phyloP scores from a whole-genome alignment of 371 early-diverging fungal species.

The Mucor sp. region DNA sequence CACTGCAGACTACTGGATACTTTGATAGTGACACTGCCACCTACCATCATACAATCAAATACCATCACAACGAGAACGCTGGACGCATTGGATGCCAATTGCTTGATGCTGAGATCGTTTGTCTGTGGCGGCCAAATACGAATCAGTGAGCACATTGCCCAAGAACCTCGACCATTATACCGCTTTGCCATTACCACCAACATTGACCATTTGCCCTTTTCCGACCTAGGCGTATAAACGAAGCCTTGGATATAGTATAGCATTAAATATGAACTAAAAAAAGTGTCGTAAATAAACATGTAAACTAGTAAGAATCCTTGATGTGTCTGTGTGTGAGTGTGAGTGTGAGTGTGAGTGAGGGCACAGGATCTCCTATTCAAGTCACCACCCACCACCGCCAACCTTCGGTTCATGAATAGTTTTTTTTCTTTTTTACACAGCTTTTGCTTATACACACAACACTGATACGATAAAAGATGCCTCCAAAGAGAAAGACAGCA shows the following conservation, averaged over 20 bases:
- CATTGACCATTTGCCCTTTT: neutral
- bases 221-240: neutral
- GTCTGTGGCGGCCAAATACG: constrained; percentile 14
- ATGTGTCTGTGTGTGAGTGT: too few relatives aligned
- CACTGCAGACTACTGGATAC: neutral
- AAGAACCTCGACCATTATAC: neutral
- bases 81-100: constrained; percentile 1
- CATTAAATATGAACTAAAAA: neutral
- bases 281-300: too few relatives aligned
- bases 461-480: neutral
- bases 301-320: too few relatives aligned
- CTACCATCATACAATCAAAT: constrained; percentile 12
- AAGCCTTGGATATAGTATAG: neutral
- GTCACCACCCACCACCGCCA: neutral
- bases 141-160: constrained; percentile 3
- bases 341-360: too few relatives aligned
- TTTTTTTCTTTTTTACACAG: neutral
- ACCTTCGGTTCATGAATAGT: neutral
- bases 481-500: constrained; percentile 6
- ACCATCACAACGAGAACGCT: constrained; percentile 13
- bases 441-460: neutral
- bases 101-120: neutral
- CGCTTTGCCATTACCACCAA: neutral
- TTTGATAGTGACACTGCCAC: constrained; percentile 10
- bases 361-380: neutral